A percentile compares a stretch with the other conserved stretches of the same genome.
These are phyloP conservation scores for Agroathelia rolfsii DNA, from an alignment of 1,284 basidiomycete genomes.

Conservation along the genomic window DNA sequence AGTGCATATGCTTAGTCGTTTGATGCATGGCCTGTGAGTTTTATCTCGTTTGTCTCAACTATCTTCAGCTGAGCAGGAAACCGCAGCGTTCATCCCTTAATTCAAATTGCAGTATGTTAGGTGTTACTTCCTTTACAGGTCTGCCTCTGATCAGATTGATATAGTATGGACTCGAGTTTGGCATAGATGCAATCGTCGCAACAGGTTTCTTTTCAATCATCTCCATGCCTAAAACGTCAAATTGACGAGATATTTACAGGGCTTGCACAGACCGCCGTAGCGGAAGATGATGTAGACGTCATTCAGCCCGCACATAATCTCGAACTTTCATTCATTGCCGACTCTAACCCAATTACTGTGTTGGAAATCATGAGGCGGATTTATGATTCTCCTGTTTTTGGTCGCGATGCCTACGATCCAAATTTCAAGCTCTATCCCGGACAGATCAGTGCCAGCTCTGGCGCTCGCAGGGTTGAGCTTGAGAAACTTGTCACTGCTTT, in stretches of 20 bases:
- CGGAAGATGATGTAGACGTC: no score
- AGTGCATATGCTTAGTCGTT: constrained; percentile 45
- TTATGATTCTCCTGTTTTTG: constrained; percentile 48
- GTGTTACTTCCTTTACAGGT: not conserved
- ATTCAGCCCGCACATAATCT: no score
- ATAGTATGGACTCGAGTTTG: constrained; percentile 54
- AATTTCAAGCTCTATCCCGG: constrained; percentile 30
- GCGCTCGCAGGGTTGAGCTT: constrained; percentile 25
- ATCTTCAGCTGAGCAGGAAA: constrained; percentile 6
- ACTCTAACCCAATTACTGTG: no score
- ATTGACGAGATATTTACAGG: no score
- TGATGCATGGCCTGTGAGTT: constrained; percentile 47
- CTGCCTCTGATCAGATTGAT: not conserved
- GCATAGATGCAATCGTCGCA: constrained; percentile 41
- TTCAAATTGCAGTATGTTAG: constrained; percentile 55
- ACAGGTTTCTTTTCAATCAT: constrained; percentile 37
- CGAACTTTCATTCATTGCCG: no score
- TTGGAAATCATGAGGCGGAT: constrained; percentile 40
- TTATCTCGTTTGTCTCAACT: constrained; percentile 2
- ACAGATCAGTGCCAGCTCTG: no score
- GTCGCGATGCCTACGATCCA: constrained; percentile 45
- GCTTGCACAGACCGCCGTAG: constrained; percentile 49
- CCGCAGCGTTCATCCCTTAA: constrained; percentile 47
- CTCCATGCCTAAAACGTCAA: no score
- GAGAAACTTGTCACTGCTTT: no score